Evolutionary conservation across 768 basidiomycete genomes (phyloP).

Genomic region (Auriculariales sp.): DNA sequence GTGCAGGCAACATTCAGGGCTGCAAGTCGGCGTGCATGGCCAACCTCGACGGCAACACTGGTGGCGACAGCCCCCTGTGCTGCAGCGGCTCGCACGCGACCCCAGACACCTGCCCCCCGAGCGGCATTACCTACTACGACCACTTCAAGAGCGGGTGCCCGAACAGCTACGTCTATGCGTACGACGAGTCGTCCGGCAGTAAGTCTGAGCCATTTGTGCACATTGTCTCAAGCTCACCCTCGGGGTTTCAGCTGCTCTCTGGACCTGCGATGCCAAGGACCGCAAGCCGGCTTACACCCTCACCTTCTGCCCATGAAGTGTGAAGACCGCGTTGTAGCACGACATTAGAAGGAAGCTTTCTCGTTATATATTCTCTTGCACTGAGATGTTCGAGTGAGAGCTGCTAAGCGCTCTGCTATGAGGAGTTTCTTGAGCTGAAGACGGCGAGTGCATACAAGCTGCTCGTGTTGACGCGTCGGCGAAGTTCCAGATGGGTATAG

Average conservation of each 20-base stretch:
- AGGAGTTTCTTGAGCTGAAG: too few species aligned
- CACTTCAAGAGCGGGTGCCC: constrained; percentile 8
- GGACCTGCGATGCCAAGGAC: constrained; percentile 1
- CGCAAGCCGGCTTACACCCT: neutral
- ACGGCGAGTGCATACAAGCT: too few species aligned
- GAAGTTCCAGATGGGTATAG: too few species aligned
- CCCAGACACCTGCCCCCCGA: constrained; percentile 8
- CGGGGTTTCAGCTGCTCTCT: constrained; percentile 2
- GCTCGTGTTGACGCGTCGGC: too few species aligned
- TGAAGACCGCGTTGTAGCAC: too few species aligned
- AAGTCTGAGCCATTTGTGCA: too few species aligned
- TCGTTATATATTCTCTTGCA: too few species aligned
- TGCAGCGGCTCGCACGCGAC: constrained; percentile 7
- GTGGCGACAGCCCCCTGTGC: constrained; percentile 5
- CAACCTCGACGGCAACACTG: constrained; percentile 3
- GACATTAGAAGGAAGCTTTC: too few species aligned
- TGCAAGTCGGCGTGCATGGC: neutral
- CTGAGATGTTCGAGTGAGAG: too few species aligned
- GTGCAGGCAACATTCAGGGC: neutral
- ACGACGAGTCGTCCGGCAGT: constrained; percentile 4
- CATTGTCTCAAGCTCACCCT: too few species aligned
- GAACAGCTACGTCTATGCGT: constrained; percentile 3
- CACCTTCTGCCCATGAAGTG: neutral
- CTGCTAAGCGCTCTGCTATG: too few species aligned
- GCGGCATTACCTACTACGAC: constrained; percentile 3